These are phyloP conservation scores for Saccharum officinarum DNA, from an alignment of 176 grass and related monocot species.

Conservation along the genomic window DNA sequence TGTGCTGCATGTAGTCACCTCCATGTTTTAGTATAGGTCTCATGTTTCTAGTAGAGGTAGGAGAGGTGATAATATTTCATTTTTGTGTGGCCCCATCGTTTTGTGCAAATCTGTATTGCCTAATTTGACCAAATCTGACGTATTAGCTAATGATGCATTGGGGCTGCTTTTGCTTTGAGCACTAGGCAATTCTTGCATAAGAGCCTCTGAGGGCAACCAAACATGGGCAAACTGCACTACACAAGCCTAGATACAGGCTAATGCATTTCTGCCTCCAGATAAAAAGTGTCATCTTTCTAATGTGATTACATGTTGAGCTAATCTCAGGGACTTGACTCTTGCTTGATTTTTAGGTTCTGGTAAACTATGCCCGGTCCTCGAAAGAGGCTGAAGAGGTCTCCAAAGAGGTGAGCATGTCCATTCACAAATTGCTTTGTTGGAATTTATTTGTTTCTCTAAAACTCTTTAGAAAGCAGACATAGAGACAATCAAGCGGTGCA, in stretches of 20 bases:
- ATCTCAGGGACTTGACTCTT: constrained; percentile 1
- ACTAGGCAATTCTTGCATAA: background rate
- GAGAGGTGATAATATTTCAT: background rate
- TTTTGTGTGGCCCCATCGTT: background rate
- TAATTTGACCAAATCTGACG: background rate
- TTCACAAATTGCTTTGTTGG: background rate
- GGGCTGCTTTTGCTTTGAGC: background rate
- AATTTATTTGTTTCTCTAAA: background rate
- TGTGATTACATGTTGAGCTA: background rate
- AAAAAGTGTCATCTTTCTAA: background rate
- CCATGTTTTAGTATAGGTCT: background rate
- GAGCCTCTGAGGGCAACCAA: background rate
- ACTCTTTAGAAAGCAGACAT: background rate
- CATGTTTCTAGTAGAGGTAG: background rate
- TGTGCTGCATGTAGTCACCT: background rate
- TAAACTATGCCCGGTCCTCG: constrained; percentile 93
- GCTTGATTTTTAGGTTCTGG: constrained; percentile 68
- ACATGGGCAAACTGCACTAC: background rate
- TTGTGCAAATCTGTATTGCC: background rate
- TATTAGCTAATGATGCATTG: background rate
- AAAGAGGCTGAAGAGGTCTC: constrained; percentile 97
- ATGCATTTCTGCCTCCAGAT: background rate
- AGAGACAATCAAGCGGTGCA: background rate
- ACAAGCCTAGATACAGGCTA: background rate
- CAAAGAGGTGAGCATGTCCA: constrained; percentile 54